phyloP scores from a whole-genome alignment of 257 asterid species.

The Nicotiana attenuata region DNA sequence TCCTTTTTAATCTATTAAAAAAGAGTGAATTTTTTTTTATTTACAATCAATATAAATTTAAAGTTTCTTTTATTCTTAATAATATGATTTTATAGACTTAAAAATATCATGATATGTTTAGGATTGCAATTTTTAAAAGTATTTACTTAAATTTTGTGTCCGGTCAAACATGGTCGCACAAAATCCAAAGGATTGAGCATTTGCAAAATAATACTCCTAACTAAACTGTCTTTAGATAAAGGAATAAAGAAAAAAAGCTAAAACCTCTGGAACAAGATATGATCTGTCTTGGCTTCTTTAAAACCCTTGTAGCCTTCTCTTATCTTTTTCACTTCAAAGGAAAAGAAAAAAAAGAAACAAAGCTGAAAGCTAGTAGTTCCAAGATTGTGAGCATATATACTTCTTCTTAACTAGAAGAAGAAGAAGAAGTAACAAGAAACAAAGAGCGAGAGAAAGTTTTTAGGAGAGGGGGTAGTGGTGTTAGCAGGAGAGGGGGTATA shows the following conservation, averaged over 20 bases:
- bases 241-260: slow-evolving; percentile 11
- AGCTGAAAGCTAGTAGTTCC: neutral
- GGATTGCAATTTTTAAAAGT: neutral
- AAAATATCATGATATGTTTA: neutral
- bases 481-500: neutral
- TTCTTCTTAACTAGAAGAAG: neutral
- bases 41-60: neutral
- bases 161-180: neutral
- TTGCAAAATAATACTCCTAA: neutral
- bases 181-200: neutral
- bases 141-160: too few relatives aligned
- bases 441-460: neutral
- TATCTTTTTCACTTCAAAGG: neutral
- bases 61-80: neutral
- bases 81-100: neutral
- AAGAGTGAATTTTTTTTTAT: neutral
- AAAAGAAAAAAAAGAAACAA: neutral
- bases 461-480: neutral
- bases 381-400: neutral
- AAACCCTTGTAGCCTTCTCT: neutral
- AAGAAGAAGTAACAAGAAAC: slow-evolving; percentile 3
- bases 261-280: neutral
- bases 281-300: slow-evolving; percentile 9
- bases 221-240: neutral
- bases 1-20: too few relatives aligned